These are phyloP conservation scores for Trypanosoma conorhini DNA, from an alignment of 208 protist genomes.

Conservation along the genomic window DNA sequence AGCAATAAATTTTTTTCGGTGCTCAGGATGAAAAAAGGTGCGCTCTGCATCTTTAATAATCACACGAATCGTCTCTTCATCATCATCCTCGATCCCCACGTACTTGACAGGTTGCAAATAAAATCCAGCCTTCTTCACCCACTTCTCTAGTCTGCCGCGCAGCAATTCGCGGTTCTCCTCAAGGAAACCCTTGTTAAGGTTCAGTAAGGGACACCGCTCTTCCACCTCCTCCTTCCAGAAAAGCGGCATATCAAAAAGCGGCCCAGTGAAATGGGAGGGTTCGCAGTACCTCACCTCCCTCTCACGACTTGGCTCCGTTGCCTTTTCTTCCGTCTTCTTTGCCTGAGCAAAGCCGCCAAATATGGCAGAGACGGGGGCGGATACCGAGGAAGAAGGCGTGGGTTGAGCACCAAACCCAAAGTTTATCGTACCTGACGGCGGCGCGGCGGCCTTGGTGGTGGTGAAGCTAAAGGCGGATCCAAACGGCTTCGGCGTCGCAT, in stretches of 20 bases:
- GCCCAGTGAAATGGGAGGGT: constrained; percentile 76
- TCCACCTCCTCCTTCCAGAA: constrained; percentile 85
- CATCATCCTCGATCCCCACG: constrained; percentile 74
- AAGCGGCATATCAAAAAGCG: constrained; percentile 75
- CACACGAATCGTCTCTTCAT: constrained; percentile 83
- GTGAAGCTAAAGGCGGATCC: constrained; percentile 21
- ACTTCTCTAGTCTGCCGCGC: constrained; percentile 58
- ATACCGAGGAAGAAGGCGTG: not conserved
- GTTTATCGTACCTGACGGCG: constrained; percentile 2
- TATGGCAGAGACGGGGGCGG: not conserved
- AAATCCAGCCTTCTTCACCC: constrained; percentile 56
- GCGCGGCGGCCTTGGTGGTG: constrained; percentile 7
- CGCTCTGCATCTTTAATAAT: constrained; percentile 90
- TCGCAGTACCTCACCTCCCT: constrained; percentile 50
- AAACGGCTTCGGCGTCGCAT: not conserved
- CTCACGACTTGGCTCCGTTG: constrained; percentile 19
- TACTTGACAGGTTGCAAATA: no score
- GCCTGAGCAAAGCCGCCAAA: constrained; percentile 15
- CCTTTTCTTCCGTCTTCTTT: constrained; percentile 20
- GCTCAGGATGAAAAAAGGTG: constrained; percentile 77
- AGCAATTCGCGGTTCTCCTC: constrained; percentile 54
- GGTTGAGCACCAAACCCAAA: constrained; percentile 27
- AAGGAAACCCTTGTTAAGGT: constrained; percentile 78
- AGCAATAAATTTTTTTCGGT: constrained; percentile 73
- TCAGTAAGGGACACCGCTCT: constrained; percentile 58